Percentiles rank a stretch among this genome's conserved stretches.
phyloP scores from a whole-genome alignment of 495 filamentous ascomycete genomes.

The Neurospora pannonica region DNA sequence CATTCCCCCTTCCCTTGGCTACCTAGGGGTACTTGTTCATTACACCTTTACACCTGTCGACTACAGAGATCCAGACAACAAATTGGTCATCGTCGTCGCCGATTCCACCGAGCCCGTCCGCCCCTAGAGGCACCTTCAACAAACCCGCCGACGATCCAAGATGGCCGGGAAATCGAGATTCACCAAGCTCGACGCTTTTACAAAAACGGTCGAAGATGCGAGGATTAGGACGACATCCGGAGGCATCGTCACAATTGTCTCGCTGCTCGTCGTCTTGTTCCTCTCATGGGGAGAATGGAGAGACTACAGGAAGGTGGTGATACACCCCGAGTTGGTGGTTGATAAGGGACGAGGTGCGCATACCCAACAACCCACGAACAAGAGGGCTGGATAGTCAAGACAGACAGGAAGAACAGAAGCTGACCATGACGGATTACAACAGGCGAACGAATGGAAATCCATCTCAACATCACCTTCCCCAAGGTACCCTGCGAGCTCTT shows the following conservation, averaged over 20 bases:
- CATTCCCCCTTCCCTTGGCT: neutral
- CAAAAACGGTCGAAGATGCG: conserved; percentile 97
- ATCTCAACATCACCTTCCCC: conserved; percentile 95
- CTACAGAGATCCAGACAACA: neutral
- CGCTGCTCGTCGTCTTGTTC: conserved; percentile 75
- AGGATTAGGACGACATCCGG: conserved; percentile 94
- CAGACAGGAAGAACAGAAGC: neutral
- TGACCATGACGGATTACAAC: conserved; percentile 7
- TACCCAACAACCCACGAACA: neutral
- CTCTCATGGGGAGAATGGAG: conserved; percentile 92
- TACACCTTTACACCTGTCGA: neutral
- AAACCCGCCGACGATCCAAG: conserved; percentile 11
- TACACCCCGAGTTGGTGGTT: conserved; percentile 87
- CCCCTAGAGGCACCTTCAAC: neutral
- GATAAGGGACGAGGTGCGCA: conserved; percentile 85
- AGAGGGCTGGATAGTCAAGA: neutral
- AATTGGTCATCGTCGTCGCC: neutral
- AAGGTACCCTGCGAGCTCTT: conserved; percentile 88
- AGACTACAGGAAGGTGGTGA: conserved; percentile 78
- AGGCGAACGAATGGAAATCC: conserved; percentile 98
- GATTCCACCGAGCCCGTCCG: neutral
- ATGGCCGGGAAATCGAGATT: conserved; percentile 75
- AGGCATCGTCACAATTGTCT: conserved; percentile 86
- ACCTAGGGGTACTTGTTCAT: neutral
- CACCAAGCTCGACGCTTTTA: conserved; percentile 93